phyloP scores from a whole-genome alignment of 169 alveolate species.

The Plasmodium fragile region DNA sequence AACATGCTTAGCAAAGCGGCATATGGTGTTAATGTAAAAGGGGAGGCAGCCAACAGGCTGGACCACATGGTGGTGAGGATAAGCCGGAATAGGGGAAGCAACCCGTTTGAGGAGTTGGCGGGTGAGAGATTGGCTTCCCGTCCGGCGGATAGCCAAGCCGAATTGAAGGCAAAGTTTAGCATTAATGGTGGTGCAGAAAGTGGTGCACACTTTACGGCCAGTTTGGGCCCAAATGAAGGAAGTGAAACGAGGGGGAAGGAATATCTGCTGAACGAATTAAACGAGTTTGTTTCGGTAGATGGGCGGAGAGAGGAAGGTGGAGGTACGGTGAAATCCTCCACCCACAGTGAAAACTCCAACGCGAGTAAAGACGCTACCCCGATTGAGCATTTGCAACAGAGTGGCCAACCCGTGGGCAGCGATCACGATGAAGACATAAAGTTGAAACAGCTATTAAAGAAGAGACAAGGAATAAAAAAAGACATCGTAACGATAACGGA shows the following conservation, averaged over 20 bases:
- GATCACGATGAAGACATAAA: constrained; percentile 25
- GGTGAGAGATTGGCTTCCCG: background rate
- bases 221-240: background rate
- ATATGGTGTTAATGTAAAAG: background rate
- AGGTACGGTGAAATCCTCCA: background rate
- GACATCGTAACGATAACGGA: constrained; percentile 63
- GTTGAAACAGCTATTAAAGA: constrained; percentile 34
- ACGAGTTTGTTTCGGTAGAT: constrained; percentile 28
- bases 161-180: background rate
- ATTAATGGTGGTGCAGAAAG: background rate
- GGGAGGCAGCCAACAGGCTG: background rate
- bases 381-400: background rate
- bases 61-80: background rate
- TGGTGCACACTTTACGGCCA: background rate
- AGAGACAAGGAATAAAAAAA: constrained; percentile 46
- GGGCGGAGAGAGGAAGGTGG: background rate
- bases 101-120: background rate
- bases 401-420: background rate
- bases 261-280: constrained; percentile 35
- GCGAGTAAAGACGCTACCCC: background rate
- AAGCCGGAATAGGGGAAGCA: background rate
- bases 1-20: background rate
- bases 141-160: background rate
- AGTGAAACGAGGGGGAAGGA: constrained; percentile 13
- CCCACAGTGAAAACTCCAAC: background rate